Evolutionary conservation across 768 basidiomycete species (phyloP).

Genomic region (Suillus subalutaceus): DNA sequence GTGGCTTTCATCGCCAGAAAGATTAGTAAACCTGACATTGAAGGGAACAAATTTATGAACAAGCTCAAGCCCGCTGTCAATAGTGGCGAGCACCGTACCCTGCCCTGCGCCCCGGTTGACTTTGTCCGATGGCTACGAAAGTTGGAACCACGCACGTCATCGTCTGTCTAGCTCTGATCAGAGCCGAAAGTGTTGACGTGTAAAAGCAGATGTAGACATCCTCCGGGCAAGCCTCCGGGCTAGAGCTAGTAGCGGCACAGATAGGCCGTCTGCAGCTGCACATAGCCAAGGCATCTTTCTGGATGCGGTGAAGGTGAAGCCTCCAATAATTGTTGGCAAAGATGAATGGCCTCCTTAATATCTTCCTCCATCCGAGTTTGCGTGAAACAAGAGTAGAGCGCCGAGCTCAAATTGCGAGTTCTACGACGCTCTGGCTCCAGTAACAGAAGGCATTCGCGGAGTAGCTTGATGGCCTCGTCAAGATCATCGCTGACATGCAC

Average conservation of each 20-base stretch:
- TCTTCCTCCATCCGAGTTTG: constrained; percentile 12
- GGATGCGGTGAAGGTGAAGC: neutral
- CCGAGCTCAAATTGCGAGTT: constrained; percentile 15
- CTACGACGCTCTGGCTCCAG: constrained; percentile 5
- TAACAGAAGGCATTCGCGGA: constrained; percentile 15
- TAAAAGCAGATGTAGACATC: constrained; percentile 17
- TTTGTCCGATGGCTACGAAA: constrained; percentile 12
- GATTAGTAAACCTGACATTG: neutral
- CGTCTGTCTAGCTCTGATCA: constrained; percentile 9
- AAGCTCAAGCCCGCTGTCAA: constrained; percentile 14
- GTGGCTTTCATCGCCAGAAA: constrained; percentile 2
- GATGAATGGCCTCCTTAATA: constrained; percentile 24
- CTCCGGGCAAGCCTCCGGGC: neutral
- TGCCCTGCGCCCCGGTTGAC: constrained; percentile 1
- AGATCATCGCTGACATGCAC: constrained; percentile 17
- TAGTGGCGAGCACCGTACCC: neutral
- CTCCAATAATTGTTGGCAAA: constrained; percentile 11
- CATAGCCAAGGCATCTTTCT: neutral
- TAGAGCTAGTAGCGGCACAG: constrained; percentile 23
- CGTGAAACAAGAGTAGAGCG: constrained; percentile 21
- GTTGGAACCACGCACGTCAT: neutral
- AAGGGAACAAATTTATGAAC: constrained; percentile 24
- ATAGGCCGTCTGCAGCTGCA: constrained; percentile 15
- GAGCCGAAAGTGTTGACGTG: constrained; percentile 13
- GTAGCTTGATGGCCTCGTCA: constrained; percentile 18